Percentiles rank a stretch among this genome's conserved stretches.
Evolutionary conservation across 352 stramenopile genomes (phyloP).

Genomic region (Aphanomyces invadans): DNA sequence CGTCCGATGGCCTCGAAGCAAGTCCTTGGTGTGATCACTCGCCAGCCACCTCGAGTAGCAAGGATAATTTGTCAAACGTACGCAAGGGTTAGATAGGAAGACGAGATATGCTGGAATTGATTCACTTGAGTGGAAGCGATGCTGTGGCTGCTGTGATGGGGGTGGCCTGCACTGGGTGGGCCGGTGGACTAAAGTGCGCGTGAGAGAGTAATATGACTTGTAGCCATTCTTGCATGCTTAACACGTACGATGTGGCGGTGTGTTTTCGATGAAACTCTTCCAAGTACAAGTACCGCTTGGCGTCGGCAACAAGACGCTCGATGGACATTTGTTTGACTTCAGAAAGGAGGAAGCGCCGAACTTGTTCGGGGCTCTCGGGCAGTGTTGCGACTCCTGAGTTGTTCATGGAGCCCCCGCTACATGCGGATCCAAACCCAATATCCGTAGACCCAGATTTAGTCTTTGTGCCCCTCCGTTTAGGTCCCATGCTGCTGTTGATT

Average conservation of each 20-base stretch:
- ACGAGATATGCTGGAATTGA: no score
- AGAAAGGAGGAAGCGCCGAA: constrained; percentile 23
- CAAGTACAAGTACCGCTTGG: constrained; percentile 63
- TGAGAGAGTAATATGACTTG: background rate
- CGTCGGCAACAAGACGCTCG: constrained; percentile 64
- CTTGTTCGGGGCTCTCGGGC: constrained; percentile 17
- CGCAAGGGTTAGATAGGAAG: no score
- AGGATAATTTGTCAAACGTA: no score
- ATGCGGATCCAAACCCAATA: constrained; percentile 3
- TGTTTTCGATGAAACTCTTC: constrained; percentile 36
- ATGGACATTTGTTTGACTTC: constrained; percentile 56
- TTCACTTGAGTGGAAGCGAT: background rate
- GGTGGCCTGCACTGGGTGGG: no score
- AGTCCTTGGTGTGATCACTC: no score
- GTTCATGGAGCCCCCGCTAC: constrained; percentile 3
- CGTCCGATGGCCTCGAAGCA: no score
- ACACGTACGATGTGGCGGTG: constrained; percentile 4
- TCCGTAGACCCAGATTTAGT: background rate
- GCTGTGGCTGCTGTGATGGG: no score
- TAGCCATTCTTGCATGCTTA: background rate
- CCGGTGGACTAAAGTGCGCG: background rate
- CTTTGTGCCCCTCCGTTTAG: background rate
- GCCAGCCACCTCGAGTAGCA: no score
- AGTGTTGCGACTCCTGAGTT: background rate
- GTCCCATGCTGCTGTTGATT: background rate